These are phyloP conservation scores for Pleurotus sapidus DNA, from an alignment of 768 basidiomycete genomes.

Conservation along the genomic window DNA sequence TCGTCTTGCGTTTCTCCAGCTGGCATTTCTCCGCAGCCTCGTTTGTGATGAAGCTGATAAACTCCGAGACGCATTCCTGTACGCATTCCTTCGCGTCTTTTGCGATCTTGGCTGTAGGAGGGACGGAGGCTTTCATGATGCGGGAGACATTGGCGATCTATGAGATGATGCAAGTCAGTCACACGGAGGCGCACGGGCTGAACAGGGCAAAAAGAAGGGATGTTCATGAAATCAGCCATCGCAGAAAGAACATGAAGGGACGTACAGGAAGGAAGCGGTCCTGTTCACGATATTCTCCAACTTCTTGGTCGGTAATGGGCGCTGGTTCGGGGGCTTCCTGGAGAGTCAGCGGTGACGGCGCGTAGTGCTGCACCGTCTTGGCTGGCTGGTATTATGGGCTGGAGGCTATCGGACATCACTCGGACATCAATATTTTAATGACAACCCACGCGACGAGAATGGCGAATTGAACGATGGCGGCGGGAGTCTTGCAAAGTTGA, in stretches of 20 bases:
- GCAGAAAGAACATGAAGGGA: conserved; percentile 10
- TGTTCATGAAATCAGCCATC: conserved; percentile 1
- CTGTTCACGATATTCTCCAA: conserved; percentile 93
- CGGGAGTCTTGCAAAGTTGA: no score
- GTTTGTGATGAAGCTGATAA: conserved; percentile 96
- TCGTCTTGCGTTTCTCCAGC: conserved; percentile 95
- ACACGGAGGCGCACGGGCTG: not conserved
- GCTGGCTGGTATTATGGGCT: conserved; percentile 39
- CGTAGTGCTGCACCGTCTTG: conserved; percentile 27
- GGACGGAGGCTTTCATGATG: conserved; percentile 94
- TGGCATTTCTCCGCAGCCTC: conserved; percentile 96
- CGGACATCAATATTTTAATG: no score
- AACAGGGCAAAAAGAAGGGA: not conserved
- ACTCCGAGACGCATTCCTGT: conserved; percentile 97
- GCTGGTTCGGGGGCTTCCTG: conserved; percentile 38
- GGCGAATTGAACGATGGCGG: no score
- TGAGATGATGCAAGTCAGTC: not conserved
- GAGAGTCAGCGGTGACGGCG: conserved; percentile 25
- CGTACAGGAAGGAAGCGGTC: conserved; percentile 92
- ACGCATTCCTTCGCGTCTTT: conserved; percentile 99
- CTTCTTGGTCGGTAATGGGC: conserved; percentile 88
- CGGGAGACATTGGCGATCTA: conserved; percentile 98
- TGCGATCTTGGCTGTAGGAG: conserved; percentile 89
- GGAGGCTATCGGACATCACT: conserved; percentile 31
- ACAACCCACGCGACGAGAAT: no score